Base-by-base conservation (phyloP, 768 basidiomycete species). In the Mycena galericulata region DNA sequence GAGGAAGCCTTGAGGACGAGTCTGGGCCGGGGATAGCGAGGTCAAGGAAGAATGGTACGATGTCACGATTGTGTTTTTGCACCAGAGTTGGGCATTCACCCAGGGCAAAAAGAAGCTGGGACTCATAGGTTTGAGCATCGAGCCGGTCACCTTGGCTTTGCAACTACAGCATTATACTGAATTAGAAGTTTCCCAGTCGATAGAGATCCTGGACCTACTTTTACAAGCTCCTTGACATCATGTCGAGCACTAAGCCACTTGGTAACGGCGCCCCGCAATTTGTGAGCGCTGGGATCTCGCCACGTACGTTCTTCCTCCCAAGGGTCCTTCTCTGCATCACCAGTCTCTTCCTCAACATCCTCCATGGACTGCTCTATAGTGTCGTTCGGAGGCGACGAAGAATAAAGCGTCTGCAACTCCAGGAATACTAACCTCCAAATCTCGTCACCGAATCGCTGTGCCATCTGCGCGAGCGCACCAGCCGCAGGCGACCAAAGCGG, bases 401-500 rank as follows among this genome's bases (percentile, higher is more conserved):
- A 71, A 17, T 78, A 76, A 20, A 82, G 75, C 2, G 68, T 71
- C 64, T 85, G 80, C 40, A 96, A 72, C 72, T 96, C 90, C 4
- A 78, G 80, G 73, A 93, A 94, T 17, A 96, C 66, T 18, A 91
- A 74, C 9, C 74, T 69, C 97, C 97, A 98, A 2, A 94, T 87
- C 1, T 86, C 69, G 69, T 94, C 90, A 0, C 88, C 90, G 67
- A 90, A 91, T n/a, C 87, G 81, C 29, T 82, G 78, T 1, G 79
- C 73, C 55, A 88, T 76, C 0, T 87, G 83, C 0, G 87, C 84
- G 7, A 98, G 78, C 0, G 93, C 91, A 14, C 86, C 86, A 15
- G 90, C 86, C 5, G 96, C 89, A 20, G 96, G 92, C 4, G 89
- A 87, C 93, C 97, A 99, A 18, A 98, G 75, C 0, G 98, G 98